Evolutionary conservation across 2,329 filamentous ascomycete species (phyloP).

Genomic region (Alternaria sp.): DNA sequence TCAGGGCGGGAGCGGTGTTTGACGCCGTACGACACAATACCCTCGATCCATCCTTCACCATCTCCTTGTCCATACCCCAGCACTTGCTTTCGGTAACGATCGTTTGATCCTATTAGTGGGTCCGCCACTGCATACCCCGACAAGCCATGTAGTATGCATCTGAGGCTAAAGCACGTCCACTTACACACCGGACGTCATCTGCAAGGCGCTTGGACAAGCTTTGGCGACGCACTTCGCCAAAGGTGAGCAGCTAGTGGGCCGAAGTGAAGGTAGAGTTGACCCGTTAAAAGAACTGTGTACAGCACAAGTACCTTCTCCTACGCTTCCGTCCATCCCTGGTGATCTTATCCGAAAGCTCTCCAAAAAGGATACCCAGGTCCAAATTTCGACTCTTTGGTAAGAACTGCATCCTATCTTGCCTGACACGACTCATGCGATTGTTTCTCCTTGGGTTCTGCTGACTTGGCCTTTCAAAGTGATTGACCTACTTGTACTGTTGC

Average conservation of each 20-base stretch:
- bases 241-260: slow-evolving; percentile 34
- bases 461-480: slow-evolving; percentile 28
- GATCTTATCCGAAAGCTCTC: neutral
- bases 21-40: slow-evolving; percentile 44
- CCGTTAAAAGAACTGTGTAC: slow-evolving; percentile 28
- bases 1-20: slow-evolving; percentile 42
- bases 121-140: slow-evolving; percentile 23
- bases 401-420: slow-evolving; percentile 1
- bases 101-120: slow-evolving; percentile 35
- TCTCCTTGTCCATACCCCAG: slow-evolving; percentile 31
- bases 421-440: neutral
- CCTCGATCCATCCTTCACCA: slow-evolving; percentile 44
- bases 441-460: slow-evolving; percentile 23
- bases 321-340: slow-evolving; percentile 13
- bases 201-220: slow-evolving; percentile 43
- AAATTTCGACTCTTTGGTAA: neutral
- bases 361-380: neutral
- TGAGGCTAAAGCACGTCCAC: slow-evolving; percentile 35
- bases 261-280: slow-evolving; percentile 24
- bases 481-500: slow-evolving; percentile 21
- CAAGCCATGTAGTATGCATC: slow-evolving; percentile 37
- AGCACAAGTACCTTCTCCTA: slow-evolving; percentile 26
- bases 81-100: slow-evolving; percentile 25
- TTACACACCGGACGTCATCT: slow-evolving; percentile 43
- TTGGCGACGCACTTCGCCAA: slow-evolving; percentile 39